Percentiles rank a stretch among this genome's conserved stretches.
These are phyloP conservation scores for Bassia scoparia DNA, from an alignment of 148 eudicot species.

Conservation along the genomic window DNA sequence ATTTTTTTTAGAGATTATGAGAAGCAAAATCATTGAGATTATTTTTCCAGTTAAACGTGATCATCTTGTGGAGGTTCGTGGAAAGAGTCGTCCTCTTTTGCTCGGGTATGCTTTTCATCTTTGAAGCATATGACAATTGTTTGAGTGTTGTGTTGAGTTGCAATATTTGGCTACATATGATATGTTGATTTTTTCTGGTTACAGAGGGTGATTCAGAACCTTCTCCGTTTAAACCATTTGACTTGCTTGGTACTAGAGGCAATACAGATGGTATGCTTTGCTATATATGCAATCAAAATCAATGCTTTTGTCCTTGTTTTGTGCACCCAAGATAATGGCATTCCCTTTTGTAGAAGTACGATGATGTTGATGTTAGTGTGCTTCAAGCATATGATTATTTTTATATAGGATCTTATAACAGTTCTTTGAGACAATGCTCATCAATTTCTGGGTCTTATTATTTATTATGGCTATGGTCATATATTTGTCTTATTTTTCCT, in stretches of 20 bases:
- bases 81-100: slow-evolving; percentile 48
- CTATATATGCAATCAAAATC: slow-evolving; percentile 1
- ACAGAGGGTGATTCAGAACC: slow-evolving; percentile 56
- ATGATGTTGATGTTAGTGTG: slow-evolving; percentile 2
- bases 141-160: not conserved
- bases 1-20: slow-evolving; percentile 18
- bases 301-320: not conserved
- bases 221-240: slow-evolving; percentile 64
- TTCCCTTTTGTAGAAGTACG: slow-evolving; percentile 1
- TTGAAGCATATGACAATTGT: slow-evolving; percentile 7
- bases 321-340: not conserved
- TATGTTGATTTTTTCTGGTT: no score
- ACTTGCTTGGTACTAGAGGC: slow-evolving; percentile 68
- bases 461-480: not conserved
- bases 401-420: not conserved
- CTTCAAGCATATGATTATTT: not conserved
- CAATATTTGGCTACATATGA: slow-evolving; percentile 14
- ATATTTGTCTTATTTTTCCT: not conserved
- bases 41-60: slow-evolving; percentile 65
- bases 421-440: no score
- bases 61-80: slow-evolving; percentile 87
- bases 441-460: slow-evolving; percentile 1
- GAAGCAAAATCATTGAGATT: slow-evolving; percentile 8
- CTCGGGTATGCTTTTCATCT: slow-evolving; percentile 36
- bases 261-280: slow-evolving; percentile 47